Evolutionary conservation across 2,329 filamentous ascomycete species (phyloP), one percentile per base, ranked within the genome.

Genomic region (Tolypocladium amazonense): DNA sequence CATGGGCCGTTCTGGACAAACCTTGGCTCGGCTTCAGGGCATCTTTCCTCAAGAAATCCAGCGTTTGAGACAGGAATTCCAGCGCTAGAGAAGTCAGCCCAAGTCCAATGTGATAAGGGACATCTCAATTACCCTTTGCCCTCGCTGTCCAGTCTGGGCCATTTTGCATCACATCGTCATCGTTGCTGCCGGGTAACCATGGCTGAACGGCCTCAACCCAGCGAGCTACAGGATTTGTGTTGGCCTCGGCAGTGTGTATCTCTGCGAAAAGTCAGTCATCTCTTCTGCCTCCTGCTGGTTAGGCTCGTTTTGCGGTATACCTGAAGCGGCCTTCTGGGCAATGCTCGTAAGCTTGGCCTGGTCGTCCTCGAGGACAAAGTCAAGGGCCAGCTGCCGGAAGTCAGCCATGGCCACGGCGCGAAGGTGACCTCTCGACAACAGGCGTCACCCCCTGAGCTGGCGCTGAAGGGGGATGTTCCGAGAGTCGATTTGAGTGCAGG

Each of bases 161-260:
- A 57, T 77, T 76, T 23, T 59, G 54, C 60, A 65, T 64, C n/a
- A 72, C 72, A 12, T 70, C 71, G 43, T 74, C 75, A 56, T 70
- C 70, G 43, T 74, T 71, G 58, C 69, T 72, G 9, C 72, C 73
- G 20, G 77, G 77, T 73, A 83, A 81, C 81, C 81, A 83, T 59
- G 75, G 76, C 64, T 80, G 77, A 59, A 83, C 79, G 41, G 81
- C 79, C 54, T 81, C 77, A 35, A 82, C 81, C 81, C 81, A 83
- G 66, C 79, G 77, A 20, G 78, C 79, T 52, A 83, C 74, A 4
- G 77, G 74, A 56, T 78, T 74, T 56, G 77, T 75, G 63, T 70
- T 76, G 47, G 76, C 70, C 0, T 75, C 64, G 9, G 77, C 73
- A 59, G 68, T 70, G 67, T 81, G 72, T 27, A 83, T 79, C 62